A percentile compares a stretch with the other conserved stretches of the same genome.
Conservation (phyloP, 202 grass and related monocot species). For the Digitaria exilis region DNA sequence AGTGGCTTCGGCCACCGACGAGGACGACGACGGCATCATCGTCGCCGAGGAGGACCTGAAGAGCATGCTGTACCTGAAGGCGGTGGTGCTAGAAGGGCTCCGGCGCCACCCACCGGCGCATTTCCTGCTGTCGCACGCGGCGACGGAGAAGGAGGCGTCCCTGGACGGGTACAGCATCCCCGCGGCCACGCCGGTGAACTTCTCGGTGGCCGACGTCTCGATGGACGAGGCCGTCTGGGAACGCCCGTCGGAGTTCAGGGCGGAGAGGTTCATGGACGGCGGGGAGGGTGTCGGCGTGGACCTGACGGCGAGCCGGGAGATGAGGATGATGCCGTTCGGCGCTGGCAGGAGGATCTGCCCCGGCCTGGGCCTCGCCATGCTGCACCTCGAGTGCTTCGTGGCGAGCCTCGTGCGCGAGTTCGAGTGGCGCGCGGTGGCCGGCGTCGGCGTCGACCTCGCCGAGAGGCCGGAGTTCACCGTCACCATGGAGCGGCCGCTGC, state of each 20-base stretch:
- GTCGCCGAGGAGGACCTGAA: slow-evolving; percentile 47
- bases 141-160: slow-evolving; percentile 24
- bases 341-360: slow-evolving; percentile 59
- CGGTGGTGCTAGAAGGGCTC: slow-evolving; percentile 57
- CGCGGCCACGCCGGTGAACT: slow-evolving; percentile 28
- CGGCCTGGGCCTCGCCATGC: background rate
- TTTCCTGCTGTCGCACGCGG: slow-evolving; percentile 56
- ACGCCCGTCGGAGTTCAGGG: slow-evolving; percentile 43
- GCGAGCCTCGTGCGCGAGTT: slow-evolving; percentile 27
- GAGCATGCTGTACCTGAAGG: slow-evolving; percentile 41
- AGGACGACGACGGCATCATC: background rate
- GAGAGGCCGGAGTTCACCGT: slow-evolving; percentile 33
- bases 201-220: slow-evolving; percentile 40
- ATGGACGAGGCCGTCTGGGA: slow-evolving; percentile 49
- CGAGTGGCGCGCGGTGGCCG: background rate
- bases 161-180: slow-evolving; percentile 47
- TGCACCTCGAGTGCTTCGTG: slow-evolving; percentile 29
- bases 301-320: slow-evolving; percentile 49
- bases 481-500: background rate
- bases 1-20: background rate
- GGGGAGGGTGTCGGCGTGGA: slow-evolving; percentile 52
- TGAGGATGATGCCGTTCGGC: slow-evolving; percentile 68
- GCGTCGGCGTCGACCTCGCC: background rate
- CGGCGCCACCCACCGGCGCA: no score
- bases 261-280: slow-evolving; percentile 48